Conservation (phyloP, 2,329 filamentous ascomycete genomes). For the Fonsecaea multimorphosa region DNA sequence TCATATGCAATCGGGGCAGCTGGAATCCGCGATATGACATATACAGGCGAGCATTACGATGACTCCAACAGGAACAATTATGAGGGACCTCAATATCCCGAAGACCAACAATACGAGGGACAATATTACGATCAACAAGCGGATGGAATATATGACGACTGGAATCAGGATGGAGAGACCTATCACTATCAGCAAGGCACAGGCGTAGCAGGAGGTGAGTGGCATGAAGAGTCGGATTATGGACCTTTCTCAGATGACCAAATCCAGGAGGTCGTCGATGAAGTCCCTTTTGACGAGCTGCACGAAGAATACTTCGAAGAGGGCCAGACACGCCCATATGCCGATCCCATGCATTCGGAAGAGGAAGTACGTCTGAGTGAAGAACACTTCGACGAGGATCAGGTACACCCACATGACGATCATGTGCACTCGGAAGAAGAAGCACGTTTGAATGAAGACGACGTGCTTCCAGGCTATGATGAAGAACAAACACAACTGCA, state of each 20-base stretch:
- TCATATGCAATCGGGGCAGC: neutral
- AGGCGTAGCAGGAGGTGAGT: slow-evolving; percentile 13
- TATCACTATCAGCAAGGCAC: neutral
- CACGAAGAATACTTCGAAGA: neutral
- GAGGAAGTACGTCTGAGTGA: neutral
- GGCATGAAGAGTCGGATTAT: slow-evolving; percentile 7
- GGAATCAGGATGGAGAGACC: neutral
- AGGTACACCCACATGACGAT: neutral
- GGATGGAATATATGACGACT: neutral
- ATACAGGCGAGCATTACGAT: neutral
- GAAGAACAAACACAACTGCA: neutral
- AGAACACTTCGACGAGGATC: neutral
- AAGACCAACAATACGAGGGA: neutral
- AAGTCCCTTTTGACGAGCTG: neutral
- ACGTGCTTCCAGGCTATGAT: neutral
- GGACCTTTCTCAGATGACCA: slow-evolving; percentile 13
- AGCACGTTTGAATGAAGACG: neutral
- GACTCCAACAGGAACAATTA: neutral
- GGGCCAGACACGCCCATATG: neutral
- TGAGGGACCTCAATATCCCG: neutral
- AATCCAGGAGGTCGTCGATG: slow-evolving; percentile 11
- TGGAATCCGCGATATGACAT: neutral
- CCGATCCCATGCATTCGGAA: neutral
- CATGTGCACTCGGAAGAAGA: neutral
- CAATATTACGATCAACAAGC: slow-evolving; percentile 1